Evolutionary conservation across 2,329 filamentous ascomycete genomes (phyloP).

Genomic region (Neonectria neomacrospora): DNA sequence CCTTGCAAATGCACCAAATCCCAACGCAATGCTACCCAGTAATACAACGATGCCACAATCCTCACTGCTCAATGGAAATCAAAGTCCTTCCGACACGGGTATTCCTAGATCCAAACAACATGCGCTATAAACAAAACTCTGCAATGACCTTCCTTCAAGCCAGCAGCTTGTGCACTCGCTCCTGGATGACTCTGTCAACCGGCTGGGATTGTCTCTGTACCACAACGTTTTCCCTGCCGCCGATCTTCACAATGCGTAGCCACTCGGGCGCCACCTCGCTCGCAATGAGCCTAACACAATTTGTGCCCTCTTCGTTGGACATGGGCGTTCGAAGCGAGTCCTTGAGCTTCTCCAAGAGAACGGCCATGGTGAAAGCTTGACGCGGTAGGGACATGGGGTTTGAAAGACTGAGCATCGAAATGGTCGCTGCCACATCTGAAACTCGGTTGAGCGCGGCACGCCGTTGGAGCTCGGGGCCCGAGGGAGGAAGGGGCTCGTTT

Average conservation of each 20-base stretch:
- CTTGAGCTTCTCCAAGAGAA: slow-evolving; percentile 71
- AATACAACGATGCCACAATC: slow-evolving; percentile 12
- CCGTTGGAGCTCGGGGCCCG: slow-evolving; percentile 67
- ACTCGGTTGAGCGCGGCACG: slow-evolving; percentile 74
- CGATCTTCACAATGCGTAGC: slow-evolving; percentile 63
- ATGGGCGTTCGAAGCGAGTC: slow-evolving; percentile 72
- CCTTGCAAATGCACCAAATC: slow-evolving; percentile 31
- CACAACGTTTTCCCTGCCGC: slow-evolving; percentile 67
- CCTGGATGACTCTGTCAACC: slow-evolving; percentile 51
- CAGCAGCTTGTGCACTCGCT: slow-evolving; percentile 51
- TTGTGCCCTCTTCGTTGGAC: slow-evolving; percentile 62
- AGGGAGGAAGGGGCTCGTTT: slow-evolving; percentile 67
- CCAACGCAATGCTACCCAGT: slow-evolving; percentile 15
- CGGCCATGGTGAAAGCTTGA: slow-evolving; percentile 73
- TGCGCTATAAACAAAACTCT: slow-evolving; percentile 1
- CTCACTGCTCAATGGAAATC: slow-evolving; percentile 19
- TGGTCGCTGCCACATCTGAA: slow-evolving; percentile 73
- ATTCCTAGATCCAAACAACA: slow-evolving; percentile 30
- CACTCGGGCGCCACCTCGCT: slow-evolving; percentile 67
- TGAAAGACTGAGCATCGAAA: slow-evolving; percentile 73
- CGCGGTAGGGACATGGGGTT: slow-evolving; percentile 61
- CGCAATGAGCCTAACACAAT: slow-evolving; percentile 63
- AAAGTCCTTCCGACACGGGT: slow-evolving; percentile 27
- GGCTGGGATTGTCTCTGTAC: slow-evolving; percentile 60
- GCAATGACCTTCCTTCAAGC: slow-evolving; percentile 28